Conservation (phyloP, 345 rosid species). For the Linum trigynum region DNA sequence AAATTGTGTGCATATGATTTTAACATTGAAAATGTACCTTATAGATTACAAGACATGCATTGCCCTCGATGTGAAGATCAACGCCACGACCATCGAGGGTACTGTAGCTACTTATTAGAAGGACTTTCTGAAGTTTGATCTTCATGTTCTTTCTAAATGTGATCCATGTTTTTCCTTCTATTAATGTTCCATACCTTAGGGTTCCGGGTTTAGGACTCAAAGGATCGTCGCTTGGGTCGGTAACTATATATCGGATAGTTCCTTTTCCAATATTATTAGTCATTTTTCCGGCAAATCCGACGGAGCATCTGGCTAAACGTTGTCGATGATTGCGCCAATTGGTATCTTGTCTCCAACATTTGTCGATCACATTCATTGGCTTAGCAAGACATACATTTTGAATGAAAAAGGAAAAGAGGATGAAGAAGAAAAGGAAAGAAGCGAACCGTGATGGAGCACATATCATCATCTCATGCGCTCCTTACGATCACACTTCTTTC, state of each 20-base stretch:
- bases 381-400: conserved; percentile 6
- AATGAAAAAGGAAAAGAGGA: conserved; percentile 2
- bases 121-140: conserved; percentile 44
- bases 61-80: conserved; percentile 42
- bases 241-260: conserved; percentile 37
- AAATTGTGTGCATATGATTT: no score
- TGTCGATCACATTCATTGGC: conserved; percentile 51
- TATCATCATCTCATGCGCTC: no score
- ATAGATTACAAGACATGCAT: conserved; percentile 48
- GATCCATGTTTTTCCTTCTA: conserved; percentile 54
- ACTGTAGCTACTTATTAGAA: conserved; percentile 57
- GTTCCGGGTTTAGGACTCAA: conserved; percentile 56
- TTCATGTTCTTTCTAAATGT: conserved; percentile 55
- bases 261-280: conserved; percentile 41
- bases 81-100: conserved; percentile 67
- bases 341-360: conserved; percentile 51
- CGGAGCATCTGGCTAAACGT: conserved; percentile 46
- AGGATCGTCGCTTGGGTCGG: conserved; percentile 56
- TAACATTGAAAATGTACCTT: conserved; percentile 18
- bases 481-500: no score
- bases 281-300: conserved; percentile 69
- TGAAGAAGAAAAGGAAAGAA: background rate
- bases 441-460: no score
- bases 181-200: conserved; percentile 50
- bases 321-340: conserved; percentile 41